Evolutionary conservation across 108 stramenopile genomes (phyloP).

Genomic region (Cyclotella sp.): DNA sequence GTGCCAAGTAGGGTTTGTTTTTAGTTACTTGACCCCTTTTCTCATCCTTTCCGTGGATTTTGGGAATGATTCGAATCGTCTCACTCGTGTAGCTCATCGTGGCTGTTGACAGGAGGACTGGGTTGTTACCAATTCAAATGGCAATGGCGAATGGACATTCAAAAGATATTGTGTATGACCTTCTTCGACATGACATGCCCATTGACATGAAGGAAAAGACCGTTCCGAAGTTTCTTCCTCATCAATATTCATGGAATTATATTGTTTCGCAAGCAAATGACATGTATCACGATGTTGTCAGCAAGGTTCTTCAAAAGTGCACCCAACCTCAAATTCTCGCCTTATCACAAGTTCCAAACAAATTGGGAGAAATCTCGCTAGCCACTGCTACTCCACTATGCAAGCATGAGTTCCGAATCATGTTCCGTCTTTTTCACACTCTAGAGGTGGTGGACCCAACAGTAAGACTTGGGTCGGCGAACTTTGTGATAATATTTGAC

Average conservation of each 20-base stretch:
- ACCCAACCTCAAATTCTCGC: slow-evolving; percentile 88
- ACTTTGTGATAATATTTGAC: neutral
- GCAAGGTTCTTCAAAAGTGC: slow-evolving; percentile 81
- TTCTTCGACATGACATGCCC: slow-evolving; percentile 86
- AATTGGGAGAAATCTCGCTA: slow-evolving; percentile 81
- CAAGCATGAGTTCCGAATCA: slow-evolving; percentile 88
- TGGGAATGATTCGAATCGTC: neutral
- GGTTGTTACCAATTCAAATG: slow-evolving; percentile 86
- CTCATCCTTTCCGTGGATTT: neutral
- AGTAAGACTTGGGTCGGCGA: neutral
- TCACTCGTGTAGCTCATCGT: slow-evolving; percentile 54
- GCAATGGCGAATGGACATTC: slow-evolving; percentile 86
- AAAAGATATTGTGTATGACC: slow-evolving; percentile 82
- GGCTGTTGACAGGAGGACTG: slow-evolving; percentile 81
- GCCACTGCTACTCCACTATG: slow-evolving; percentile 86
- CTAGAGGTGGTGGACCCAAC: slow-evolving; percentile 77
- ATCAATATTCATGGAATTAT: slow-evolving; percentile 91
- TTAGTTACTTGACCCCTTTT: neutral
- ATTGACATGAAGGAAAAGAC: slow-evolving; percentile 86
- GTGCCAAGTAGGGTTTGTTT: neutral
- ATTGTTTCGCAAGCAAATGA: slow-evolving; percentile 83
- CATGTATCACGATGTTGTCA: slow-evolving; percentile 84
- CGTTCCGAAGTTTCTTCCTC: slow-evolving; percentile 74
- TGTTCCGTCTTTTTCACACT: slow-evolving; percentile 87
- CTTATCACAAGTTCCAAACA: slow-evolving; percentile 81